Base-by-base conservation (phyloP, 225 moss, liverwort and hornwort species). In the Marchantia polymorpha region DNA sequence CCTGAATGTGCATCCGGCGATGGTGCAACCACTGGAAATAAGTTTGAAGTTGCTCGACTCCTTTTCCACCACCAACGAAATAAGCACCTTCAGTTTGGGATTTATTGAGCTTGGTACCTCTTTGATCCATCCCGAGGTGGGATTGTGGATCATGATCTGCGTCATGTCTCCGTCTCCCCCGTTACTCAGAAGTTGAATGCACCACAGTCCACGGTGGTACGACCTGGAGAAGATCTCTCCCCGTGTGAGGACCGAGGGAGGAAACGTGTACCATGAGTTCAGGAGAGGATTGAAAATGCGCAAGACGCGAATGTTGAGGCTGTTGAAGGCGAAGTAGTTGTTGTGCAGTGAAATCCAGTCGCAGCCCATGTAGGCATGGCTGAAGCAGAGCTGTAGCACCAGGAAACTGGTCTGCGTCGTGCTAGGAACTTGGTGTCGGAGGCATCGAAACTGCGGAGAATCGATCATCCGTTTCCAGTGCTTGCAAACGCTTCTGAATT, bases 381-480 rank as follows among this genome's bases (percentile, higher is more conserved):
- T 72, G 72, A 46, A 72, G 72, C 47, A 47, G 47, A 72, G 20
- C 50, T 72, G 72, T 49, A 72, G 13, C n/a, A 72, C 20, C 8
- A 72, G 72, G 30, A 72, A 72, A 23, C 50, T 72, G 47, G 72
- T 52, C 49, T 10, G 7, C 12, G 47, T 48, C 0, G 72, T 47
- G 29, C 30, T 72, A 6, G 72, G 72, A 52, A 52, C 29, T 19
- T 72, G 47, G 19, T 46, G 50, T 72, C 72, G 47, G 10, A 72
- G 72, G 23, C 72, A 0, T 7, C 17, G 49, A 23, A 72, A 72
- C 12, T 48, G 22, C 22, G 72, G 72, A 52, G 72, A 72, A 52
- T 72, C 72, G 12, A 72, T n/a, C n/a, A 72, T 49, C 49, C 50
- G 14, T 52, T 72, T 72, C 72, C 72, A 72, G 4, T 72, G 72